A percentile compares a stretch with the other conserved stretches of the same genome.
phyloP scores from a whole-genome alignment of 2,329 filamentous ascomycete genomes.

The Sordariomycetes sp. region DNA sequence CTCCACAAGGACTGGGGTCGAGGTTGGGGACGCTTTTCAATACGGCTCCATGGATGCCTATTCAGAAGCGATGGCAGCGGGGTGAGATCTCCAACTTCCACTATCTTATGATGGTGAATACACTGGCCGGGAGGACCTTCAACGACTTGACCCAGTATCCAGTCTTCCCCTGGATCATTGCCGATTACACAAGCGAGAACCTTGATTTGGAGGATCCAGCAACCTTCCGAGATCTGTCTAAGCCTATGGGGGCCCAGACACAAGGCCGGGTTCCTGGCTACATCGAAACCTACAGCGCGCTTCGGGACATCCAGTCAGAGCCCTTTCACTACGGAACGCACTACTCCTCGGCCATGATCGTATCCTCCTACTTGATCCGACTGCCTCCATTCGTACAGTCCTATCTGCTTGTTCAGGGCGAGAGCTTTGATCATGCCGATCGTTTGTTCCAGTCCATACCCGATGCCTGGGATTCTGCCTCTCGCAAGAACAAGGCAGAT shows the following conservation, averaged over 20 bases:
- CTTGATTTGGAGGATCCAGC: constrained; percentile 77
- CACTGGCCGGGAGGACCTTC: constrained; percentile 92
- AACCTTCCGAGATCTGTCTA: constrained; percentile 83
- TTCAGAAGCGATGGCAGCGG: constrained; percentile 81
- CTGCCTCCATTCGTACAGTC: constrained; percentile 95
- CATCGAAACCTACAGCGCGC: constrained; percentile 72
- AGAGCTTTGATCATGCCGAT: constrained; percentile 91
- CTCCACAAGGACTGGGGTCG: constrained; percentile 60
- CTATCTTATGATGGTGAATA: constrained; percentile 97
- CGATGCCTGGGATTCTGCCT: constrained; percentile 85
- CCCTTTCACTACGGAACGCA: constrained; percentile 98
- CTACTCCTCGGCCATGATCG: constrained; percentile 98
- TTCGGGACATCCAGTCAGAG: constrained; percentile 85
- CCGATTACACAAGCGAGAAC: constrained; percentile 91
- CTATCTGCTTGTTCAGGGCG: constrained; percentile 89
- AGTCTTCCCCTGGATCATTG: constrained; percentile 94
- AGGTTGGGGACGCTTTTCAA: constrained; percentile 92
- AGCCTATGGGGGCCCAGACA: constrained; percentile 92
- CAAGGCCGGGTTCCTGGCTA: constrained; percentile 68
- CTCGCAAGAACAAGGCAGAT: constrained; percentile 82
- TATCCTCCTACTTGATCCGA: constrained; percentile 90
- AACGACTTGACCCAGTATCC: constrained; percentile 98
- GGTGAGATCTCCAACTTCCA: constrained; percentile 98
- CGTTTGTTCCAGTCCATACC: constrained; percentile 89
- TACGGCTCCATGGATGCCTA: constrained; percentile 68